Evolutionary conservation across 306 rosid species (phyloP).

Genomic region (Comarum palustre): DNA sequence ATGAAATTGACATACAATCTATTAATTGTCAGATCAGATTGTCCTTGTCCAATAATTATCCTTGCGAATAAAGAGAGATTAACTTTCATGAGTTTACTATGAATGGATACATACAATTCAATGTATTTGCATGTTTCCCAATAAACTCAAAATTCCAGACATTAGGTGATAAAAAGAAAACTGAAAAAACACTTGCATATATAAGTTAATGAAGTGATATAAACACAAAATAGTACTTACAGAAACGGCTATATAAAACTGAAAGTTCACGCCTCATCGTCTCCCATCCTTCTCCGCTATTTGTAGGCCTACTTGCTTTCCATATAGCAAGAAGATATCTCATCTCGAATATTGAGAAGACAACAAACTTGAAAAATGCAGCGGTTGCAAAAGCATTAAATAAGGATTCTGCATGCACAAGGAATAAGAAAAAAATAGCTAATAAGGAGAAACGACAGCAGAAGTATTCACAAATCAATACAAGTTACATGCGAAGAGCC

Average conservation of each 20-base stretch:
- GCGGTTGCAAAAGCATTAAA: constrained; percentile 99
- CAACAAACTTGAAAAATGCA: constrained; percentile 96
- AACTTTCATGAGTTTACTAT: not conserved
- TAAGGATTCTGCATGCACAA: constrained; percentile 62
- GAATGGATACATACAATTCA: not conserved
- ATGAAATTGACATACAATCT: not conserved
- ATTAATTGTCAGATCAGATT: not conserved
- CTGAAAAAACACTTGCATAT: constrained; percentile 58
- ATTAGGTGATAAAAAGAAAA: not conserved
- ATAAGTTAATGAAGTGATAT: not conserved
- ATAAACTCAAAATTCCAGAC: not conserved
- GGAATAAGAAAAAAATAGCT: constrained; percentile 29
- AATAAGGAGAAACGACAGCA: constrained; percentile 5
- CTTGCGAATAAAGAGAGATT: not conserved
- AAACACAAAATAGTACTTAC: constrained; percentile 47
- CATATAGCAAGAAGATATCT: constrained; percentile 99
- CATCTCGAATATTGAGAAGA: constrained; percentile 98
- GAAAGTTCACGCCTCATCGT: constrained; percentile 98
- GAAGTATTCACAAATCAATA: not conserved
- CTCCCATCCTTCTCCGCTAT: constrained; percentile 97
- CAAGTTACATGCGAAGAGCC: not conserved
- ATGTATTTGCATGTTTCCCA: not conserved
- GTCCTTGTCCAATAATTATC: not conserved
- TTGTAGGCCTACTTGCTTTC: constrained; percentile 91
- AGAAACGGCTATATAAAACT: constrained; percentile 91